A percentile compares a stretch with the other conserved stretches of the same genome.
phyloP scores from a whole-genome alignment of 2,329 filamentous ascomycete species.

The Penicillium sp. region DNA sequence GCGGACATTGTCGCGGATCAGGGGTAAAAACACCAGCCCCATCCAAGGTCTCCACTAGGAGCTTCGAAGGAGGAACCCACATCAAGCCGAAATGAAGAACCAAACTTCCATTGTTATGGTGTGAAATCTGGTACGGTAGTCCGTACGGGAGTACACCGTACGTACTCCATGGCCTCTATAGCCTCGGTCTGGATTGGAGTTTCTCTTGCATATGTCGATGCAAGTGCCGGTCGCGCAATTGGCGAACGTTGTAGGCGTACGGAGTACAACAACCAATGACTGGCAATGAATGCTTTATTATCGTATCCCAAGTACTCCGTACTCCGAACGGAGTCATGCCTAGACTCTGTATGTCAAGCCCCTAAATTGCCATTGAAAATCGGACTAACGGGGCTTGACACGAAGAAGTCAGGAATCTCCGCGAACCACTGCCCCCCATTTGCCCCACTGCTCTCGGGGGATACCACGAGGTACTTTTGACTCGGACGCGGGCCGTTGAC shows the following conservation, averaged over 20 bases:
- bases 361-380: conserved; percentile 10
- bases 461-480: conserved; percentile 1
- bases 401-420: conserved; percentile 9
- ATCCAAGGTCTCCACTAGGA: conserved; percentile 22
- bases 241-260: conserved; percentile 6
- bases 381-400: conserved; percentile 3
- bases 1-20: conserved; percentile 3
- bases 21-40: conserved; percentile 14
- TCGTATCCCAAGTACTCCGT: background rate
- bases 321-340: background rate
- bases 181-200: background rate
- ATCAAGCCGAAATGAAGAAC: conserved; percentile 6
- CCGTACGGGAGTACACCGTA: background rate
- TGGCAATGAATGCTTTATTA: conserved; percentile 10
- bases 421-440: conserved; percentile 5
- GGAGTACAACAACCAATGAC: conserved; percentile 5
- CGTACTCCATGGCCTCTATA: background rate
- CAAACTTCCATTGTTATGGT: conserved; percentile 4
- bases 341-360: conserved; percentile 6
- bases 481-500: conserved; percentile 17
- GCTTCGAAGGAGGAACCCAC: conserved; percentile 11
- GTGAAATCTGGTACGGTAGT: background rate
- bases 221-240: conserved; percentile 5
- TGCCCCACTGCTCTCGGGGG: conserved; percentile 4
- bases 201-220: conserved; percentile 1